Evolutionary conservation across 345 rosid genomes (phyloP), one percentile per base, ranked within the genome.

Genomic region (Bretschneidera sinensis): DNA sequence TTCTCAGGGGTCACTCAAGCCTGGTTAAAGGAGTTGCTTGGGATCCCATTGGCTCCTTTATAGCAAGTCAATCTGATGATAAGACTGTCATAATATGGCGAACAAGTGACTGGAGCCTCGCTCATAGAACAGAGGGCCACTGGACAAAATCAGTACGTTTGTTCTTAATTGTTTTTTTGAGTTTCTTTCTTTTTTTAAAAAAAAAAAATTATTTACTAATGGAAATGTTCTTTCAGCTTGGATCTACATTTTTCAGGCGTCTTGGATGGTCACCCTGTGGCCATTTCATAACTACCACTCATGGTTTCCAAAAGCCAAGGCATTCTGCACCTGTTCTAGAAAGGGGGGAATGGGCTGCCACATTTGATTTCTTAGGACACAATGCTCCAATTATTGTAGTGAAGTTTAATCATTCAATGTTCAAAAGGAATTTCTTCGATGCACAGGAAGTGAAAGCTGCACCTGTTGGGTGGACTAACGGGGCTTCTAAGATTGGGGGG

Each of bases 231-330:
- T 54, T 81, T 64, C 79, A 95, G 97, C 91, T 95, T 33, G 97
- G 99, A 35, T 91, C 97, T 61, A 95, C 99, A 19, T 95, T 95
- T 78, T 95, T 95, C 76, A 83, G 99, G 81, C 87, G 99, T 62
- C 96, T 95, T 67, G 97, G 96, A 35, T 95, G 99, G 97, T 95
- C 99, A 18, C 97, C 99, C 1, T 95, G 99, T 76, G 99, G 99
- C 48, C 99, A 91, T 78, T 95, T 86, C 66, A 79, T 95, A 71
- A 91, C 99, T 45, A 95, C 97, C 13, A 95, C 99, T 62, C 96
- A 95, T 60, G 99, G 99, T 67, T 95, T 74, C 81, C 99, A 95
- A 80, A 95, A 91, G 76, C 99, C 99, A n/a, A 88, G 92, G 84
- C 99, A 95, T 81, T 95, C 99, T 70, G 99, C 97, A 51, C 99